phyloP scores from a whole-genome alignment of 2,329 filamentous ascomycete species.

The Mariannaea sp. region DNA sequence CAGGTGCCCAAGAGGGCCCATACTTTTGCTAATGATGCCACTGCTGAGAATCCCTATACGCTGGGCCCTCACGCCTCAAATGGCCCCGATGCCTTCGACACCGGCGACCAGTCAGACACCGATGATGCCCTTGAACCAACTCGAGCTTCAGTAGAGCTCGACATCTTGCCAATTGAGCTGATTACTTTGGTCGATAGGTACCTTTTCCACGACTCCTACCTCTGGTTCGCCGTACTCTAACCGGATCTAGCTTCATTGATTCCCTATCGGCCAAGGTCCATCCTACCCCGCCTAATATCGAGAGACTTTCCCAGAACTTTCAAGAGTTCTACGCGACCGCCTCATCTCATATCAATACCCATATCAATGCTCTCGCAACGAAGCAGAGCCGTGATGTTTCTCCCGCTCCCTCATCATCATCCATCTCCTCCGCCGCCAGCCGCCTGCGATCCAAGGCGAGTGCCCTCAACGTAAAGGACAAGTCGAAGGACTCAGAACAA shows the following conservation, averaged over 20 bases:
- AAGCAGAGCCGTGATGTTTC: constrained; percentile 72
- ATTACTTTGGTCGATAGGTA: constrained; percentile 88
- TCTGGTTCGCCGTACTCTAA: constrained; percentile 12
- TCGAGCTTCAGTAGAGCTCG: constrained; percentile 70
- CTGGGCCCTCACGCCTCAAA: constrained; percentile 26
- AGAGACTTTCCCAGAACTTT: constrained; percentile 82
- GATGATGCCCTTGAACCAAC: constrained; percentile 55
- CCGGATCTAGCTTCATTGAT: constrained; percentile 75
- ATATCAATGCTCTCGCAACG: constrained; percentile 79
- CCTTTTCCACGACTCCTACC: constrained; percentile 20
- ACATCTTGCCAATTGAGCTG: constrained; percentile 92
- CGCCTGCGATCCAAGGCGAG: constrained; percentile 60
- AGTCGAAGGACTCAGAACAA: constrained; percentile 60
- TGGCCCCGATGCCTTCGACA: constrained; percentile 56
- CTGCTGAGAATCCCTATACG: constrained; percentile 33
- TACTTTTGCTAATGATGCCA: constrained; percentile 50
- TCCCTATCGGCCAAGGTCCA: constrained; percentile 87
- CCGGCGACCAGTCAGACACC: constrained; percentile 45
- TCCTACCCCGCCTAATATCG: constrained; percentile 79
- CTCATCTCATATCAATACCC: constrained; percentile 81
- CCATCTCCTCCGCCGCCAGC: constrained; percentile 61
- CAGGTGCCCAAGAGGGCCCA: constrained; percentile 51
- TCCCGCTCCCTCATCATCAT: constrained; percentile 57
- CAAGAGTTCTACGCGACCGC: constrained; percentile 91
- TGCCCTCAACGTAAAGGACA: constrained; percentile 59